phyloP scores from a whole-genome alignment of 306 rosid genomes.

The Comarum palustre region DNA sequence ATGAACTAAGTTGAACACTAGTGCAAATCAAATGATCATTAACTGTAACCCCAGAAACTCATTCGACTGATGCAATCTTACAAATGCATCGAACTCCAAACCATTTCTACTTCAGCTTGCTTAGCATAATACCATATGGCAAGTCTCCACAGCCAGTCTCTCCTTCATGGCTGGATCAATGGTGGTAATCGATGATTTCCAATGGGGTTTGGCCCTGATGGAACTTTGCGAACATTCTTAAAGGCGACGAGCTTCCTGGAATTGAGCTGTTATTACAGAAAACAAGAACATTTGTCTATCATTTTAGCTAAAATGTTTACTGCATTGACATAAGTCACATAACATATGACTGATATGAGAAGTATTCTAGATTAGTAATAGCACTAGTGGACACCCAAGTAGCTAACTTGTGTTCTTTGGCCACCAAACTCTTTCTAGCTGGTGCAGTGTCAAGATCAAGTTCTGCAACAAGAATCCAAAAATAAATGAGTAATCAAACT shows the following conservation, averaged over 20 bases:
- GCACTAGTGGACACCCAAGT: conserved; percentile 17
- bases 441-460: conserved; percentile 7
- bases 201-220: conserved; percentile 34
- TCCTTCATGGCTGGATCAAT: conserved; percentile 11
- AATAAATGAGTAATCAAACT: not conserved
- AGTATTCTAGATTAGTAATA: not conserved
- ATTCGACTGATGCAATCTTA: not conserved
- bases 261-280: conserved; percentile 17
- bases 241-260: conserved; percentile 16
- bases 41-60: not conserved
- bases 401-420: conserved; percentile 14
- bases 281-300: conserved; percentile 4
- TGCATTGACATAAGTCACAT: not conserved
- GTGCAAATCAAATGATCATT: conserved; percentile 17
- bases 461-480: not conserved
- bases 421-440: conserved; percentile 20
- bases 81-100: not conserved
- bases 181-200: conserved; percentile 32
- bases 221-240: conserved; percentile 7
- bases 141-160: not conserved
- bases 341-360: no score
- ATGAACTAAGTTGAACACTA: not conserved
- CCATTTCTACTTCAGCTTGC: conserved; percentile 6
- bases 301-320: not conserved
- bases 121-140: not conserved